phyloP scores from a whole-genome alignment of 768 basidiomycete genomes.

The Albatrellus ellisii region DNA sequence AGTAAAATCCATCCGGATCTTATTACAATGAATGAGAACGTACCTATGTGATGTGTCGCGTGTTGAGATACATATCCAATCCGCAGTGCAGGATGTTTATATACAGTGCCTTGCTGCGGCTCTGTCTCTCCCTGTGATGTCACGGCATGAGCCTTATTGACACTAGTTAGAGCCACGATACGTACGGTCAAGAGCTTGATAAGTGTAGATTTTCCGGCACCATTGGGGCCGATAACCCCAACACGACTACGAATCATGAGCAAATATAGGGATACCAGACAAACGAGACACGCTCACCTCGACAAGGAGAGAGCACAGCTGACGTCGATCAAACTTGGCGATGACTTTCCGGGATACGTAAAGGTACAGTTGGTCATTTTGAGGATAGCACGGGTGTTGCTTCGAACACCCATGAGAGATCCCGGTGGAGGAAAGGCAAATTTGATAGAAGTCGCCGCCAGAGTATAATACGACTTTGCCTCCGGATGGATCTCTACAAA shows the following conservation, averaged over 20 bases:
- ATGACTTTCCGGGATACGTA: constrained; percentile 77
- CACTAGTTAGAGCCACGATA: constrained; percentile 4
- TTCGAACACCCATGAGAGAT: constrained; percentile 92
- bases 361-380: constrained; percentile 88
- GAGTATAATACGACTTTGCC: constrained; percentile 93
- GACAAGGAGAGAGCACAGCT: constrained; percentile 92
- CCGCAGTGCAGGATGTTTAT: constrained; percentile 88
- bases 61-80: constrained; percentile 98
- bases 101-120: constrained; percentile 84
- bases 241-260: constrained; percentile 49
- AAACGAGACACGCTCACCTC: constrained; percentile 34
- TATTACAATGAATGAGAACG: constrained; percentile 12
- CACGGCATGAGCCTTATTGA: constrained; percentile 2
- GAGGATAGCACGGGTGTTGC: constrained; percentile 90
- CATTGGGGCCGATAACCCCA: constrained; percentile 85
- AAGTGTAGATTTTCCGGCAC: constrained; percentile 92
- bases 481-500: constrained; percentile 89
- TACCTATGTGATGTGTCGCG: constrained; percentile 91
- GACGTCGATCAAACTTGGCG: constrained; percentile 75
- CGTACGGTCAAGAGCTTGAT: constrained; percentile 84
- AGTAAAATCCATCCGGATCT: not conserved
- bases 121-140: constrained; percentile 65
- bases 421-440: constrained; percentile 95
- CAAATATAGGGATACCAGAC: not conserved
- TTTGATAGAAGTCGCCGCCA: constrained; percentile 86